Percentiles rank a stretch among this genome's conserved stretches.
phyloP scores from a whole-genome alignment of 2,329 filamentous ascomycete genomes.

The Colletotrichum trifolii region DNA sequence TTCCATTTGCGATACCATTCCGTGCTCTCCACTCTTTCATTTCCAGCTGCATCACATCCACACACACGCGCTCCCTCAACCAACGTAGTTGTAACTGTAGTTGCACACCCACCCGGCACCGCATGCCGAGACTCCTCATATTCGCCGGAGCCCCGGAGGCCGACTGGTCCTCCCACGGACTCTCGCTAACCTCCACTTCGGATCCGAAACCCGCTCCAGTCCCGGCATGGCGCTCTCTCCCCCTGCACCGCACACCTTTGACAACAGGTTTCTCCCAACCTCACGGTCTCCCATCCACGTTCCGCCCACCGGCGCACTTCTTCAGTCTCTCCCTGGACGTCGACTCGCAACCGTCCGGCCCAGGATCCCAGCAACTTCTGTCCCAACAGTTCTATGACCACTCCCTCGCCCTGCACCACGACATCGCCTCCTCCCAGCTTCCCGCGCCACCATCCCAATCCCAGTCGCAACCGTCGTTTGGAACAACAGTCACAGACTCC shows the following conservation, averaged over 20 bases:
- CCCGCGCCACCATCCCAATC: conserved; percentile 11
- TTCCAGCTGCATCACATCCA: too few species aligned
- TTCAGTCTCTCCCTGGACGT: conserved; percentile 54
- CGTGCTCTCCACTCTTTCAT: too few species aligned
- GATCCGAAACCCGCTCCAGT: conserved; percentile 22
- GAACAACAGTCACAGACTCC: conserved; percentile 42
- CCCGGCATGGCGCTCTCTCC: conserved; percentile 66
- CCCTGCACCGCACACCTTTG: conserved; percentile 58
- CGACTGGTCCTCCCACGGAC: conserved; percentile 43
- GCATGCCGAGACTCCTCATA: conserved; percentile 51
- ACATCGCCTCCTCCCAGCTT: conserved; percentile 72
- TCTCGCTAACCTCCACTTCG: conserved; percentile 36
- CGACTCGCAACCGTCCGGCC: neutral
- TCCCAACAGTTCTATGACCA: conserved; percentile 78
- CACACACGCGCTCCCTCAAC: neutral
- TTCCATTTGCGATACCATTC: too few species aligned
- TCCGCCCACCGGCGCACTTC: conserved; percentile 52
- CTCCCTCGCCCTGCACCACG: conserved; percentile 77
- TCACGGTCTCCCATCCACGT: conserved; percentile 48
- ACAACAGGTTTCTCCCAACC: conserved; percentile 65
- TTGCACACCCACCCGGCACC: conserved; percentile 13
- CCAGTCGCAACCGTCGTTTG: conserved; percentile 17
- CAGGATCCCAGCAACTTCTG: conserved; percentile 46
- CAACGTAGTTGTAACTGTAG: neutral
- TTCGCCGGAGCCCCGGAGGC: conserved; percentile 49